Evolutionary conservation across 2,329 filamentous ascomycete genomes (phyloP), one percentile per base, ranked within the genome.

Genomic region (Harringtonia lauricola): DNA sequence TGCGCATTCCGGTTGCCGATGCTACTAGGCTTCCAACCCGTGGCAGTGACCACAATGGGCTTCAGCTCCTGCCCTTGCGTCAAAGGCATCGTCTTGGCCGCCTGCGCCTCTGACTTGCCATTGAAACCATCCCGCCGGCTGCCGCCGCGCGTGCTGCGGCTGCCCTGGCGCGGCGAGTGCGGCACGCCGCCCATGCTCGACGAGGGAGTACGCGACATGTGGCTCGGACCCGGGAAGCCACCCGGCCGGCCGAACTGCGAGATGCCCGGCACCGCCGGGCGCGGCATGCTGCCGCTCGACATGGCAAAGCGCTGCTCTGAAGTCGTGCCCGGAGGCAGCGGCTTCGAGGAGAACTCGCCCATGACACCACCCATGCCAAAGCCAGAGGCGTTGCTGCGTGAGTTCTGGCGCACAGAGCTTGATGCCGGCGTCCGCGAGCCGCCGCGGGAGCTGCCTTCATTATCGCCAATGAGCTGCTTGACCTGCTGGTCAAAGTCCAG

Each of bases 401-500:
- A 78, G 53, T 61, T 62, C 53, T 72, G 67, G 58, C 68, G 64
- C 24, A 63, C 61, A 47, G 70, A 64, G 54, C 67, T 64, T 29
- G 63, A 39, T 31, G 64, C 67, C 44, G 75, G 67, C 57, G 83
- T 69, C 64, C 83, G 62, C 59, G 79, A 65, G 61, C 75, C 62
- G 63, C 83, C 69, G 65, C 86, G 66, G 40, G 70, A 64, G 13
- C 30, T 36, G 47, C 76, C 74, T 46, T 83, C 79, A 31, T 71
- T 70, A 51, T 95, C 89, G 46, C 90, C 90, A 52, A 98, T 81
- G 63, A 69, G 83, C 72, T 65, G 84, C 81, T 74, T 90, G 74
- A 98, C 81, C 57, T 92, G 89, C 52, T 82, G 74, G 58, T 94
- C 85, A 78, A 95, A 98, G 58, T 96, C 90, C 36, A 89, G 64